Percentiles rank a stretch among this genome's conserved stretches.
Evolutionary conservation across 2,329 filamentous ascomycete genomes (phyloP).

Genomic region (Byssochlamys sp.): DNA sequence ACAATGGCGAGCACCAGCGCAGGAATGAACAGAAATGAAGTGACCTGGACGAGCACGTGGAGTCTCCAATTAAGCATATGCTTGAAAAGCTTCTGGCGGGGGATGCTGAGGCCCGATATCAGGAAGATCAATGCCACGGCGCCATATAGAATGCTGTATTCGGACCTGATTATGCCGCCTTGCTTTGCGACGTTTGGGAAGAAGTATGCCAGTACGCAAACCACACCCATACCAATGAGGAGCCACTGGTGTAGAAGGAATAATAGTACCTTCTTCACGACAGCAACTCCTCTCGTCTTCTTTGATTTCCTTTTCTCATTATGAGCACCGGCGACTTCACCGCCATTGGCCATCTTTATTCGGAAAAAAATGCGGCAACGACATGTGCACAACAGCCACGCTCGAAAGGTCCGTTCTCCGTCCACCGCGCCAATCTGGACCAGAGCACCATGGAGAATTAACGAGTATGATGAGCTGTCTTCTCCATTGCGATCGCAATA

Average conservation of each 20-base stretch:
- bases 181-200: constrained; percentile 43
- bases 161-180: constrained; percentile 30
- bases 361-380: not conserved
- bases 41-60: constrained; percentile 57
- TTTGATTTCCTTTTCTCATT: not conserved
- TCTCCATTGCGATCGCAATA: not conserved
- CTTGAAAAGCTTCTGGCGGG: constrained; percentile 49
- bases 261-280: constrained; percentile 12
- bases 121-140: constrained; percentile 62
- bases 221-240: constrained; percentile 50
- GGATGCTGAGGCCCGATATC: constrained; percentile 60
- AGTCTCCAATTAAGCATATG: constrained; percentile 60
- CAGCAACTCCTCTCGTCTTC: not conserved
- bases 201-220: constrained; percentile 45
- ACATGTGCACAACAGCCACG: not conserved
- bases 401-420: not conserved
- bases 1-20: constrained; percentile 50
- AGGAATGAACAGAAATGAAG: constrained; percentile 58
- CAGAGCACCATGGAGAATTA: not conserved
- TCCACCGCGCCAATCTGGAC: not conserved
- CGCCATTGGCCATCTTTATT: not conserved
- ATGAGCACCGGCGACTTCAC: not conserved
- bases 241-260: constrained; percentile 51
- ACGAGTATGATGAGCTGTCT: not conserved
- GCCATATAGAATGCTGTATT: constrained; percentile 52